Percentiles rank a stretch among this genome's conserved stretches.
Conservation (phyloP, 2,329 filamentous ascomycete genomes). For the Diaporthe eres region DNA sequence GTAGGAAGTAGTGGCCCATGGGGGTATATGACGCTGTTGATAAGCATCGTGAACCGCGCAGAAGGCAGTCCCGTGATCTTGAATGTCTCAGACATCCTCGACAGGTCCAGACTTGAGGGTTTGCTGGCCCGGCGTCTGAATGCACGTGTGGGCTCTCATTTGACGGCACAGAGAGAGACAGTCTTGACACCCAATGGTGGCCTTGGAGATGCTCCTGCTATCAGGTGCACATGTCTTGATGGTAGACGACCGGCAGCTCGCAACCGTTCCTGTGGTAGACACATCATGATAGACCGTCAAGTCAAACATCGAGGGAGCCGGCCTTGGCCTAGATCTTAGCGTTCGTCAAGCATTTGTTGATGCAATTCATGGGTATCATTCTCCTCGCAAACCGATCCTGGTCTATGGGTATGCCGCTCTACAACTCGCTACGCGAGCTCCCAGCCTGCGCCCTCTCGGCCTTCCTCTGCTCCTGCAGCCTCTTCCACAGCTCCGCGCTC, state of each 20-base stretch:
- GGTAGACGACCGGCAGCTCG: not conserved
- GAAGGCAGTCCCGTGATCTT: not conserved
- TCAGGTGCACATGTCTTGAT: not conserved
- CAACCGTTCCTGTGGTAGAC: not conserved
- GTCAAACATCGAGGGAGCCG: not conserved
- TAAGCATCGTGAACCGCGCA: not conserved
- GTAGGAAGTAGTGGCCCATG: not conserved
- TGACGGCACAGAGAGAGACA: not conserved
- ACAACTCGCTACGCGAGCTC: slow-evolving; percentile 35
- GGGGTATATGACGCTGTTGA: not conserved
- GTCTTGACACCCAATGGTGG: not conserved
- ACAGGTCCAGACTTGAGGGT: not conserved
- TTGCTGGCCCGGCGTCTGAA: not conserved
- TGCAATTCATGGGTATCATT: slow-evolving; percentile 18
- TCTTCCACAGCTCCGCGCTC: slow-evolving; percentile 59
- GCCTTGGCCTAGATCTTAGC: not conserved
- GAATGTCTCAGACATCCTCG: not conserved
- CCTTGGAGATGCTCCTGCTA: not conserved
- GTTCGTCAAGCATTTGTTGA: not conserved
- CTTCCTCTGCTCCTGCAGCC: slow-evolving; percentile 51
- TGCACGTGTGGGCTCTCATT: not conserved
- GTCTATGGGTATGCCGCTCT: not conserved
- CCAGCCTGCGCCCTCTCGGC: slow-evolving; percentile 8
- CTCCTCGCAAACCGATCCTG: not conserved
- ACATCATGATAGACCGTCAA: not conserved